phyloP scores from a whole-genome alignment of 495 filamentous ascomycete species.

The Penicillium cataractarum region DNA sequence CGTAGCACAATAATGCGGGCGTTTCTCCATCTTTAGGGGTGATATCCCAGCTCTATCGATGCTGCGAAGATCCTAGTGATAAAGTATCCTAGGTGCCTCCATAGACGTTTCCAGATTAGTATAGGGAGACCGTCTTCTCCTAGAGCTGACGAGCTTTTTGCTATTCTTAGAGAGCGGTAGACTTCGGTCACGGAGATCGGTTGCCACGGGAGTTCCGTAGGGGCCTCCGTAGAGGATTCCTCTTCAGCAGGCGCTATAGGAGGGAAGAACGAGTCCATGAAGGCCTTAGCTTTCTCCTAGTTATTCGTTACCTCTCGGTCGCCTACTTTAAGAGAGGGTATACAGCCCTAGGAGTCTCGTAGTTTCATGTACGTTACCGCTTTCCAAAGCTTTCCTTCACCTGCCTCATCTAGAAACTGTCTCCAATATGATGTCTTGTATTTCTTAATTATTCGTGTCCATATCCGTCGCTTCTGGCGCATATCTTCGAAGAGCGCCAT shows the following conservation, averaged over 20 bases:
- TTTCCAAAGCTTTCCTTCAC: constrained; percentile 27
- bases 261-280: constrained; percentile 35
- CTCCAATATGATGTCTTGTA: constrained; percentile 16
- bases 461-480: constrained; percentile 16
- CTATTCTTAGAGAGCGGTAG: constrained; percentile 22
- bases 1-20: constrained; percentile 29
- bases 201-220: constrained; percentile 24
- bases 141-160: constrained; percentile 28
- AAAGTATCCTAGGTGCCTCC: constrained; percentile 17
- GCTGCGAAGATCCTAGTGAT: constrained; percentile 27
- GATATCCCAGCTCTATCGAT: constrained; percentile 25
- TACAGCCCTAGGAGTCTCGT: constrained; percentile 24
- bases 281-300: constrained; percentile 26
- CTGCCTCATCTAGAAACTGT: constrained; percentile 17
- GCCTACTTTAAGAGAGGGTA: constrained; percentile 21
- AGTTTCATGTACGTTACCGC: constrained; percentile 31
- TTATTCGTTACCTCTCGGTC: constrained; percentile 22
- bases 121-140: constrained; percentile 30
- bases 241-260: constrained; percentile 20
- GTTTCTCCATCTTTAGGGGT: constrained; percentile 21
- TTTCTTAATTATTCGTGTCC: constrained; percentile 18
- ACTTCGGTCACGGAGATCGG: constrained; percentile 31
- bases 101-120: constrained; percentile 28
- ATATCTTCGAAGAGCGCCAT: constrained; percentile 15
- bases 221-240: neutral